Percentiles rank a stretch among this genome's conserved stretches.
These are phyloP conservation scores for Ascochyta viciae-villosae DNA, from an alignment of 2,329 filamentous ascomycete species.

Conservation along the genomic window DNA sequence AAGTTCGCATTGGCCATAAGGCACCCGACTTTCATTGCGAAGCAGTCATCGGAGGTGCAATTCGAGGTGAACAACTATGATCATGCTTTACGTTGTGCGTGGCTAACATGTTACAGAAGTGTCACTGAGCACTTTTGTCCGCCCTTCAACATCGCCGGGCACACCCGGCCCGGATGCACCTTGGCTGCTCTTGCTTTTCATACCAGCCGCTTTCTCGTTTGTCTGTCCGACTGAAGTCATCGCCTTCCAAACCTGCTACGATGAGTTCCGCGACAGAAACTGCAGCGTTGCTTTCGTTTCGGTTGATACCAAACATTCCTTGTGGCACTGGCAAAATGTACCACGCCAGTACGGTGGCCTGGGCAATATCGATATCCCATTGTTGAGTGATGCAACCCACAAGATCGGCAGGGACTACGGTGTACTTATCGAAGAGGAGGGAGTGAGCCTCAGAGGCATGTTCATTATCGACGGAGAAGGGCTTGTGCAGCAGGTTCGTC, in stretches of 20 bases:
- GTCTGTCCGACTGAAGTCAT: conserved; percentile 43
- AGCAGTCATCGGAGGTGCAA: conserved; percentile 31
- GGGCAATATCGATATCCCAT: conserved; percentile 34
- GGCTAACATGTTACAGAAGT: conserved; percentile 31
- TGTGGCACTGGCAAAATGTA: conserved; percentile 43
- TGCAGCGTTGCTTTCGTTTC: conserved; percentile 38
- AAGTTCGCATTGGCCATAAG: conserved; percentile 35
- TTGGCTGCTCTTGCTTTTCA: conserved; percentile 44
- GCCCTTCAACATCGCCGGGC: conserved; percentile 11
- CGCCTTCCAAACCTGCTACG: conserved; percentile 38
- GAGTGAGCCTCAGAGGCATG: conserved; percentile 38
- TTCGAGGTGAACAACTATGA: conserved; percentile 23
- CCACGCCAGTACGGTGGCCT: conserved; percentile 40
- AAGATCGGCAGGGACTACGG: conserved; percentile 40
- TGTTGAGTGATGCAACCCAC: conserved; percentile 40
- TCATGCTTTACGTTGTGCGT: not conserved
- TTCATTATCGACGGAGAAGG: conserved; percentile 38
- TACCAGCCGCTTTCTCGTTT: conserved; percentile 42
- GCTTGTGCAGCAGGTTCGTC: conserved; percentile 39
- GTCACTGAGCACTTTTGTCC: conserved; percentile 32
- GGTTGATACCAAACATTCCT: conserved; percentile 40
- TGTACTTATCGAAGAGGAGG: conserved; percentile 40
- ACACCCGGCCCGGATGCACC: conserved; percentile 14
- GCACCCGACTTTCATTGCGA: conserved; percentile 40
- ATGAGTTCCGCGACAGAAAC: conserved; percentile 37